Conservation (phyloP, 495 filamentous ascomycete species). For the Cladorrhinum samala region DNA sequence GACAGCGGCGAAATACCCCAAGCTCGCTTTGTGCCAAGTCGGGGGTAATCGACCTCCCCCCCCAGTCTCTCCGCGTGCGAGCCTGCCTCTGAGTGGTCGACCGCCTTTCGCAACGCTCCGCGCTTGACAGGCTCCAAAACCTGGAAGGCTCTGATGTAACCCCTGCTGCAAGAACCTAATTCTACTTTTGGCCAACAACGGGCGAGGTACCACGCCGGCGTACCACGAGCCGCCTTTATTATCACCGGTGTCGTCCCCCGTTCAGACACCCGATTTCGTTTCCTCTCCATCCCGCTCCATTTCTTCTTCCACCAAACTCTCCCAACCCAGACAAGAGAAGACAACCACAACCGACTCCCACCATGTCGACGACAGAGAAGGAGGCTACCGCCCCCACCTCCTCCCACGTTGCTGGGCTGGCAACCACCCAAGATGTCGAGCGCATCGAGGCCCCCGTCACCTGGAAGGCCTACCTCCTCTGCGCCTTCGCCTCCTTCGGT, state of each 20-base stretch:
- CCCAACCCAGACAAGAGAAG: slow-evolving; percentile 4
- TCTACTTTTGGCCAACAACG: background rate
- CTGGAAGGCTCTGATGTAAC: no score
- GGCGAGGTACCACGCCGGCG: background rate
- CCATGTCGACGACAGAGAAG: slow-evolving; percentile 22
- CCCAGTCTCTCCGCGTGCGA: slow-evolving; percentile 12
- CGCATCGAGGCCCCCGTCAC: slow-evolving; percentile 61
- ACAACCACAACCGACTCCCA: slow-evolving; percentile 1
- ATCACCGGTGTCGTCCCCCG: background rate
- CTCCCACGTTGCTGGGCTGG: slow-evolving; percentile 15
- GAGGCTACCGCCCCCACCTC: slow-evolving; percentile 12
- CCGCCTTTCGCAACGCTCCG: slow-evolving; percentile 8
- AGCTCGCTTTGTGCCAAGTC: slow-evolving; percentile 25
- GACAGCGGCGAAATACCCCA: slow-evolving; percentile 32
- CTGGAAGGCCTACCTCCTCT: slow-evolving; percentile 61
- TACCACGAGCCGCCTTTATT: background rate
- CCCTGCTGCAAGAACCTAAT: no score
- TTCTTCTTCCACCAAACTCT: background rate
- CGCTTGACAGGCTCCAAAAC: slow-evolving; percentile 17
- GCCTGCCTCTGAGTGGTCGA: slow-evolving; percentile 21
- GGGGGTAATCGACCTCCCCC: slow-evolving; percentile 22
- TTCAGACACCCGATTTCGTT: background rate
- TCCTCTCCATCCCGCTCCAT: slow-evolving; percentile 1
- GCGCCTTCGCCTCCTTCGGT: slow-evolving; percentile 63
- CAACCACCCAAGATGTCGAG: slow-evolving; percentile 34